These are phyloP conservation scores for Elaeis oleifera DNA, from an alignment of 202 grass and related monocot species.

Conservation along the genomic window DNA sequence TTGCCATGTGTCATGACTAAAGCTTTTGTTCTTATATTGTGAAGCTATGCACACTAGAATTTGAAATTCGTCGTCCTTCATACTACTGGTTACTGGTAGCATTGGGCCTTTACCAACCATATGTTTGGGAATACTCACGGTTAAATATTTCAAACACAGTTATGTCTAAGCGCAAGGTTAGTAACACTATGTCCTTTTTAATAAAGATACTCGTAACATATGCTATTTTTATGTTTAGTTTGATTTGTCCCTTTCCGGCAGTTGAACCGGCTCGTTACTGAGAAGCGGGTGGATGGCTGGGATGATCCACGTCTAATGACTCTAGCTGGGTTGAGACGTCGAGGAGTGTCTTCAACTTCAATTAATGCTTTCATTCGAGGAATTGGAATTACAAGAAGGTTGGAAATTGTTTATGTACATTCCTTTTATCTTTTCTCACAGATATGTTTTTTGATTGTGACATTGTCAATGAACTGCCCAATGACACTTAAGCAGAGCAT, in stretches of 20 bases:
- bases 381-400: conserved; percentile 97
- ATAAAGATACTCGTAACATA: conserved; percentile 2
- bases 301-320: conserved; percentile 92
- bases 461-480: too few species aligned
- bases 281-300: conserved; percentile 96
- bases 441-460: neutral
- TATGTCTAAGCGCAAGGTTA: conserved; percentile 6
- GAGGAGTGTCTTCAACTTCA: conserved; percentile 74
- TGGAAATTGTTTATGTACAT: conserved; percentile 15
- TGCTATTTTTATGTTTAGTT: neutral
- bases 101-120: neutral
- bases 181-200: neutral
- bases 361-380: conserved; percentile 86
- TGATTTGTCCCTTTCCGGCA: conserved; percentile 26
- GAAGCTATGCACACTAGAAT: conserved; percentile 40
- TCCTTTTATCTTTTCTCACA: neutral
- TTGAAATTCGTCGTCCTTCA: conserved; percentile 72
- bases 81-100: neutral
- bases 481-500: too few species aligned
- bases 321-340: conserved; percentile 67
- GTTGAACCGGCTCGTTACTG: conserved; percentile 85
- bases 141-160: neutral
- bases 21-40: neutral
- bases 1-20: neutral
- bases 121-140: conserved; percentile 8